Evolutionary conservation across 176 grass and related monocot species (phyloP), one percentile per base, ranked within the genome.

Genomic region (Bonia amplexicaulis): DNA sequence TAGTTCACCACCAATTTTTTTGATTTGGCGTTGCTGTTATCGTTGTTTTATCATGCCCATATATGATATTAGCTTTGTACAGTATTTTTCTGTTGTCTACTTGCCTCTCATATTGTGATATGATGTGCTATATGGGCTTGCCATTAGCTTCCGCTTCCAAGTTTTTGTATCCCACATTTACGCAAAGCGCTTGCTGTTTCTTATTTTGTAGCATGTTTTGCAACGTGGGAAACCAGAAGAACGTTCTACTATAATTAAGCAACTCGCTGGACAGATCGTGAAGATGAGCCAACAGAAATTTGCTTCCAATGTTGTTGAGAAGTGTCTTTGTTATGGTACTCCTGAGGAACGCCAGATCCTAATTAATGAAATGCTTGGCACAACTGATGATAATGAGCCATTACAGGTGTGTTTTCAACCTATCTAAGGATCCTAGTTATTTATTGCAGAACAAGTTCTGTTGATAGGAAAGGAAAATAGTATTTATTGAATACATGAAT

Each of bases 271-370:
- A 20, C 96, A 99, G 66, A 99, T 99, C 41, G 93, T 99, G 74
- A 90, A 92, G 84, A 99, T 96, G 96, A 99, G 96, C 86, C 96
- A 89, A 70, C 96, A 99, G 76, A 99, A 99, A 88, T 98, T 94
- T 44, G 96, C 96, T 37, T 99, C 93, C 40, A 99, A 96, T 87
- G 96, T 99, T 79, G 85, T 96, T 73, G 96, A 99, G 78, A 99
- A 99, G 77, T 99, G 96, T 74, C 89, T 99, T 73, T 86, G 88
- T 76, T 96, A 87, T 85, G 96, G 96, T 66, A 84, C 66, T 62
- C 19, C 73, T 10, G 93, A 91, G 29, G 90, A 99, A 57, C 93
- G 96, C 29, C 93, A 99, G 65, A 84, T 99, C 75, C 81, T 99
- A 77, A 99, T 96, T 57, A 88, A 92, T 79, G 93, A 99, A 78